phyloP scores from a whole-genome alignment of 2,329 filamentous ascomycete genomes.

The Colletotrichum brevisporum region DNA sequence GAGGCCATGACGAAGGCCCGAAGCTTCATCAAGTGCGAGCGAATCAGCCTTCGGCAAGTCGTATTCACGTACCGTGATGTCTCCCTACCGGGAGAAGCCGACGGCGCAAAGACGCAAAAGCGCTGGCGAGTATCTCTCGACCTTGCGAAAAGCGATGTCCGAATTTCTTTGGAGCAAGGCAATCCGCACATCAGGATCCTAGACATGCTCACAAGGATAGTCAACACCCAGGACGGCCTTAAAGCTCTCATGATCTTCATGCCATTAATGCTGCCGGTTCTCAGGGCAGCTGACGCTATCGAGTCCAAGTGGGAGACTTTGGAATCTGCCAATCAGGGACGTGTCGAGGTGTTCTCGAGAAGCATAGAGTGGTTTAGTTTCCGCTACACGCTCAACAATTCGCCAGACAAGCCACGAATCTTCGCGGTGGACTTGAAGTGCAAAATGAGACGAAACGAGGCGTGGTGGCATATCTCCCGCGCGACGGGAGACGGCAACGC shows the following conservation, averaged over 20 bases:
- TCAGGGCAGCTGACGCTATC: conserved; percentile 72
- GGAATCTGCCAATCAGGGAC: conserved; percentile 58
- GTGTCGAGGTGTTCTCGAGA: conserved; percentile 66
- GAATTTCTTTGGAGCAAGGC: conserved; percentile 70
- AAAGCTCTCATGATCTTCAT: conserved; percentile 68
- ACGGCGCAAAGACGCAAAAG: conserved; percentile 29
- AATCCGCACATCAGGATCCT: conserved; percentile 78
- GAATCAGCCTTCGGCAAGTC: conserved; percentile 73
- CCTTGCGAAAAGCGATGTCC: conserved; percentile 67
- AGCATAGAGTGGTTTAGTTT: conserved; percentile 71
- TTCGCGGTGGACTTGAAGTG: conserved; percentile 69
- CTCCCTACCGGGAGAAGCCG: conserved; percentile 42
- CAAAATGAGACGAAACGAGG: conserved; percentile 60
- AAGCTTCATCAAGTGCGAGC: conserved; percentile 69
- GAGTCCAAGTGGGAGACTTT: conserved; percentile 67
- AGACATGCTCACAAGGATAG: conserved; percentile 69
- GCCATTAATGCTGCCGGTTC: conserved; percentile 74
- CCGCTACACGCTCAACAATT: conserved; percentile 61
- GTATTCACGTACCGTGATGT: conserved; percentile 75
- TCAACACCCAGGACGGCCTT: conserved; percentile 69
- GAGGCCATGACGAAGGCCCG: conserved; percentile 72
- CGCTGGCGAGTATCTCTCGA: conserved; percentile 71
- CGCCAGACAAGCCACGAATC: conserved; percentile 48
- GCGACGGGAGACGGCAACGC: conserved; percentile 43
- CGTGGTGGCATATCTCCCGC: conserved; percentile 67